Conservation (phyloP, 2,329 filamentous ascomycete species). For the Ophiostoma pallidulum region DNA sequence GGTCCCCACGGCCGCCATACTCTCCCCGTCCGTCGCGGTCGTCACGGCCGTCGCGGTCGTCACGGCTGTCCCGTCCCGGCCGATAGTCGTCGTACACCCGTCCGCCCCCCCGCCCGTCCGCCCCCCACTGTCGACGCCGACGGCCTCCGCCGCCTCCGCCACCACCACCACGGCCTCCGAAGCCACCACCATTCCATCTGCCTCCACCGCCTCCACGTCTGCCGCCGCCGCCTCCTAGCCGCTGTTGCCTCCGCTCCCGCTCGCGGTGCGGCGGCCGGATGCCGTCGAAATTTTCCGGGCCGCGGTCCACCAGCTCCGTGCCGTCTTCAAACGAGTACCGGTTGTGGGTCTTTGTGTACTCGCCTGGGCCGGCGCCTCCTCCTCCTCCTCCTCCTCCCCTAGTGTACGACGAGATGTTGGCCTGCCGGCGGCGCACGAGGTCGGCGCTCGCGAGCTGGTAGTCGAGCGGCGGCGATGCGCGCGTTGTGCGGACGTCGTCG, state of each 20-base stretch:
- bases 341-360: conserved; percentile 45
- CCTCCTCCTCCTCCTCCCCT: background rate
- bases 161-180: background rate
- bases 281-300: conserved; percentile 58
- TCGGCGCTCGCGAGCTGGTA: conserved; percentile 53
- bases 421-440: conserved; percentile 55
- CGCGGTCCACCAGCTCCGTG: conserved; percentile 59
- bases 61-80: background rate
- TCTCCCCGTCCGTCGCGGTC: conserved; percentile 21
- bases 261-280: conserved; percentile 52
- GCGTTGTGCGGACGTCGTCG: conserved; percentile 25
- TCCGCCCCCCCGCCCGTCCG: conserved; percentile 10
- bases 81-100: conserved; percentile 13
- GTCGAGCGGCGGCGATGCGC: conserved; percentile 31
- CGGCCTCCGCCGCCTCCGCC: conserved; percentile 20
- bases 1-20: conserved; percentile 6
- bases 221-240: conserved; percentile 11
- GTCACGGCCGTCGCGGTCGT: background rate
- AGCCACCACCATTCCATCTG: background rate
- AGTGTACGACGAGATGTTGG: conserved; percentile 34
- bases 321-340: conserved; percentile 64
- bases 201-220: conserved; percentile 1
- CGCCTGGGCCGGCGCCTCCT: conserved; percentile 1
- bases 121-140: background rate
- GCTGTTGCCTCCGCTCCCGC: conserved; percentile 25